These are phyloP conservation scores for Byssoonygena ceratinophila DNA, from an alignment of 2,329 filamentous ascomycete genomes.

Conservation along the genomic window DNA sequence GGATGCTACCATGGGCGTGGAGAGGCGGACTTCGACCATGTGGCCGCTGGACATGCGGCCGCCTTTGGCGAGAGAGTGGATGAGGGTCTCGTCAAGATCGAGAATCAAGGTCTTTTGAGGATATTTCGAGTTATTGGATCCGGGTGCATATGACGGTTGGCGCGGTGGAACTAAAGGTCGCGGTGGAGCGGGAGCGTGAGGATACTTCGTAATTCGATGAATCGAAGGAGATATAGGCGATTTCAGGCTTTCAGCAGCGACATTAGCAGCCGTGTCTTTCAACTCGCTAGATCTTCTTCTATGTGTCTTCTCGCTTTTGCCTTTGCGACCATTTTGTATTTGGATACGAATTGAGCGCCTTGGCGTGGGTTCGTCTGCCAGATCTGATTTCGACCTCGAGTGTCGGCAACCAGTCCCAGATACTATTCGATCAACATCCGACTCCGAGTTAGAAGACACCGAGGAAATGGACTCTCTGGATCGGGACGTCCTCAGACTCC, in stretches of 20 bases:
- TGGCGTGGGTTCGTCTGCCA: conserved; percentile 54
- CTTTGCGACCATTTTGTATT: conserved; percentile 65
- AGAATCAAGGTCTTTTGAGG: conserved; percentile 89
- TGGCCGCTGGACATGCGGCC: conserved; percentile 92
- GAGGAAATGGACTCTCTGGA: conserved; percentile 32
- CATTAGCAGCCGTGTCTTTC: conserved; percentile 23
- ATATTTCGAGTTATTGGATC: conserved; percentile 32
- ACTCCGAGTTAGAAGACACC: conserved; percentile 45
- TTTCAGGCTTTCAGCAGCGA: conserved; percentile 72
- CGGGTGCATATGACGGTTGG: conserved; percentile 72
- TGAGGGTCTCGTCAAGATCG: conserved; percentile 92
- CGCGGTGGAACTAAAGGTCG: conserved; percentile 79
- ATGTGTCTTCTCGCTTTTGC: conserved; percentile 54
- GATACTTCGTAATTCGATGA: conserved; percentile 70
- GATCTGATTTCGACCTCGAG: conserved; percentile 22
- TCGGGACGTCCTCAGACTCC: conserved; percentile 26
- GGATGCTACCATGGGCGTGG: conserved; percentile 33
- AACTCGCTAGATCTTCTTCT: conserved; percentile 27
- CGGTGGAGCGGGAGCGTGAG: conserved; percentile 77
- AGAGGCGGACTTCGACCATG: conserved; percentile 92
- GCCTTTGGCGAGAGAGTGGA: conserved; percentile 95
- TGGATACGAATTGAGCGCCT: conserved; percentile 84
- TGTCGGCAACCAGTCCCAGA: conserved; percentile 1
- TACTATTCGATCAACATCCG: conserved; percentile 38
- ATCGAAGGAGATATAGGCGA: conserved; percentile 76